Evolutionary conservation across 192 early-diverging fungal species (phyloP).

Genomic region (Dissophora ornata): DNA sequence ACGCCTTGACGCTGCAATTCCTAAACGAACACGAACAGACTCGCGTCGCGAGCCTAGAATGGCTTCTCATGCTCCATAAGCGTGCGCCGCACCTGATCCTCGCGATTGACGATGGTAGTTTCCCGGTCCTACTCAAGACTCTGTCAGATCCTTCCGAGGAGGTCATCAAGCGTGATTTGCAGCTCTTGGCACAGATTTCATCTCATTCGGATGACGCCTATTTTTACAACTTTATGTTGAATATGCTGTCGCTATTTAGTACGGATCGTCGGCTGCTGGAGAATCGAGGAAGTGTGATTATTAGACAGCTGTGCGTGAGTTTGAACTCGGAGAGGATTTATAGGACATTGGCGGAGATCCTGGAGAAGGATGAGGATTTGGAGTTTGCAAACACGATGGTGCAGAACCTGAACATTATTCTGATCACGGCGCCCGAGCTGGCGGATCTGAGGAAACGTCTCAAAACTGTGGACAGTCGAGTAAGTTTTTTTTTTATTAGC

Average conservation of each 20-base stretch:
- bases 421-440: conserved; percentile 95
- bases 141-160: conserved; percentile 95
- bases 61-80: conserved; percentile 97
- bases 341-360: conserved; percentile 84
- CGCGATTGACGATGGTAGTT: conserved; percentile 87
- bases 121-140: conserved; percentile 89
- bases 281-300: conserved; percentile 89
- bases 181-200: conserved; percentile 95
- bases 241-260: conserved; percentile 90
- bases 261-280: conserved; percentile 90
- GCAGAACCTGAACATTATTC: conserved; percentile 95
- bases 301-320: conserved; percentile 91
- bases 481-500: conserved; percentile 26
- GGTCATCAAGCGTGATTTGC: conserved; percentile 91
- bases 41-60: conserved; percentile 90
- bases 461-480: conserved; percentile 78
- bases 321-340: conserved; percentile 94
- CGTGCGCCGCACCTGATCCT: conserved; percentile 91
- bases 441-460: conserved; percentile 82
- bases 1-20: conserved; percentile 80
- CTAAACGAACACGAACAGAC: conserved; percentile 94
- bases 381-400: conserved; percentile 99
- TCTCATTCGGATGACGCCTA: conserved; percentile 87
- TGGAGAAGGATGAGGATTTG: conserved; percentile 89
- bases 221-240: conserved; percentile 89